A percentile compares a stretch with the other conserved stretches of the same genome.
phyloP scores from a whole-genome alignment of 768 basidiomycete species.

The Phaeotremella fagi region DNA sequence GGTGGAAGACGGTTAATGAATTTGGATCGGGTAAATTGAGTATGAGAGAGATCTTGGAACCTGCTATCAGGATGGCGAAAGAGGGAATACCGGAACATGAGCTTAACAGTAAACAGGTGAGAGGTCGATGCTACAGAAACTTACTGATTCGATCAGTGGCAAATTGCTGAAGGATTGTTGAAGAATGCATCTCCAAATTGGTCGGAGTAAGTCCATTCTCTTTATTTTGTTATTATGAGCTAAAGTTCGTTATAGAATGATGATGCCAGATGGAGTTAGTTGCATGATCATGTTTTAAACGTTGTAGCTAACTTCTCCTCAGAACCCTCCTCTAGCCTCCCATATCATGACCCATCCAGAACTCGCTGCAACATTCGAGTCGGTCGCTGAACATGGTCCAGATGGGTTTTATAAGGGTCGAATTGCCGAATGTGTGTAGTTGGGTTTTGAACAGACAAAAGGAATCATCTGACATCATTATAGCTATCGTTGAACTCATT shows the following conservation, averaged over 20 bases:
- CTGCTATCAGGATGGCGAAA: slow-evolving; percentile 86
- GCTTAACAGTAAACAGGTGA: slow-evolving; percentile 60
- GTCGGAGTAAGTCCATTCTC: slow-evolving; percentile 52
- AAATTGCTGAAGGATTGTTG: slow-evolving; percentile 62
- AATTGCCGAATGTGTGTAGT: slow-evolving; percentile 73
- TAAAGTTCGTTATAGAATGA: slow-evolving; percentile 27
- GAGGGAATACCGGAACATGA: slow-evolving; percentile 92
- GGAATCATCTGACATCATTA: too few species aligned
- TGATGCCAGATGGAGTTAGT: slow-evolving; percentile 42
- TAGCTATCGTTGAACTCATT: slow-evolving; percentile 54
- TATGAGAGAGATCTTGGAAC: slow-evolving; percentile 69
- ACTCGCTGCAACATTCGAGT: slow-evolving; percentile 76
- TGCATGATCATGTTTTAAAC: slow-evolving; percentile 53
- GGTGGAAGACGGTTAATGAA: slow-evolving; percentile 79
- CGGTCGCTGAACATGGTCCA: slow-evolving; percentile 73
- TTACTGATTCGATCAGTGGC: too few species aligned
- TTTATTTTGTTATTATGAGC: background rate
- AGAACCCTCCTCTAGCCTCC: slow-evolving; percentile 63
- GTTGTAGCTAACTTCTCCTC: slow-evolving; percentile 37
- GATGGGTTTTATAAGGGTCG: slow-evolving; percentile 92
- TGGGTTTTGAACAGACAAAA: background rate
- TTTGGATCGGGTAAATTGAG: slow-evolving; percentile 72
- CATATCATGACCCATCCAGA: slow-evolving; percentile 76
- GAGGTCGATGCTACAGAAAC: too few species aligned
- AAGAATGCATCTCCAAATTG: slow-evolving; percentile 80